Conservation (phyloP, 2,329 filamentous ascomycete species). For the Diaporthe humulicola region DNA sequence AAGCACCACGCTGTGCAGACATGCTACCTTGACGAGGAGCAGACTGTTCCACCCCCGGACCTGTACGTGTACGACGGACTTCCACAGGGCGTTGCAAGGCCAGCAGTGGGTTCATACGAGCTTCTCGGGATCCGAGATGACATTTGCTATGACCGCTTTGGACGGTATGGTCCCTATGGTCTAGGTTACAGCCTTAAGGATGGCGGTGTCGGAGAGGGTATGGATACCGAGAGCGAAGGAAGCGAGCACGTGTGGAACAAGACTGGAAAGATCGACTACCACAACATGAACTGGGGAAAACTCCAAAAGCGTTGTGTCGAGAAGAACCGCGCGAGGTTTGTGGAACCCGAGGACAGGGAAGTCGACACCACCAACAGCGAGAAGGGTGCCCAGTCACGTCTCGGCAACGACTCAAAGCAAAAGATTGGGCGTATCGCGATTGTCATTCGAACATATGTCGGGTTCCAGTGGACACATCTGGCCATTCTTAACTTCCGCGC, state of each 20-base stretch:
- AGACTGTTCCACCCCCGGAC: constrained; percentile 70
- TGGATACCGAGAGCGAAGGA: constrained; percentile 80
- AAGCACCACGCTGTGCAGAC: constrained; percentile 66
- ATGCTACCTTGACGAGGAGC: constrained; percentile 74
- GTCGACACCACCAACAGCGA: constrained; percentile 39
- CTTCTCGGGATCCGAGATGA: constrained; percentile 81
- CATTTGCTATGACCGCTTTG: constrained; percentile 90
- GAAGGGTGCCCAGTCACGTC: constrained; percentile 28
- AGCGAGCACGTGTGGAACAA: constrained; percentile 70
- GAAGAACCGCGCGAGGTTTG: constrained; percentile 75
- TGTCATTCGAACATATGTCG: constrained; percentile 83
- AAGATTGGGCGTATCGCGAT: constrained; percentile 77
- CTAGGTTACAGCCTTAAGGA: constrained; percentile 82
- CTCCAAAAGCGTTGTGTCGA: constrained; percentile 67
- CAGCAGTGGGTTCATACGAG: constrained; percentile 82
- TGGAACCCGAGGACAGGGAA: constrained; percentile 51
- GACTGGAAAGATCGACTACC: constrained; percentile 69
- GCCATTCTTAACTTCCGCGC: constrained; percentile 86
- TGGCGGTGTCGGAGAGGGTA: constrained; percentile 79
- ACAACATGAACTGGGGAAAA: constrained; percentile 66
- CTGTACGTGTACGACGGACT: constrained; percentile 78
- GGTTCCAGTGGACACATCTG: constrained; percentile 83
- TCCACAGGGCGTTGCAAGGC: constrained; percentile 81
- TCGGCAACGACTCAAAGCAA: constrained; percentile 40
- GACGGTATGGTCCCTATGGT: constrained; percentile 86